Percentiles rank a stretch among this genome's conserved stretches.
These are phyloP conservation scores for Dalbergia cochinchinensis DNA, from an alignment of 306 rosid genomes.

Conservation along the genomic window DNA sequence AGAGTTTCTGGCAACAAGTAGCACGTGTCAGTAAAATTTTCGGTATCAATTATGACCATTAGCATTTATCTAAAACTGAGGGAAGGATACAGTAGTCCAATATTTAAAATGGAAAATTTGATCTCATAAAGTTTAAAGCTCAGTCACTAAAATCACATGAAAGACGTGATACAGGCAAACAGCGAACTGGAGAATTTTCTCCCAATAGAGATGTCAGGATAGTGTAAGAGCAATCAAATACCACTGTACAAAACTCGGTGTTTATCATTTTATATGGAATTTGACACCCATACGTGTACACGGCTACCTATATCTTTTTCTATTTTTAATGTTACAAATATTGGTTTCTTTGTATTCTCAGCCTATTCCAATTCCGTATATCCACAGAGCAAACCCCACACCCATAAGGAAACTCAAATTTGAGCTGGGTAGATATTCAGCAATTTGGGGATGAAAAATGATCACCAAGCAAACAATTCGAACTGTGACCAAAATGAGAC, in stretches of 20 bases:
- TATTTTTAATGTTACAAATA: conserved; percentile 23
- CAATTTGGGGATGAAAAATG: conserved; percentile 32
- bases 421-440: conserved; percentile 29
- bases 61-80: background rate
- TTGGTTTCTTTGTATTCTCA: conserved; percentile 29
- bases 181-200: background rate
- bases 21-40: no score
- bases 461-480: conserved; percentile 27
- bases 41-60: background rate
- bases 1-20: no score
- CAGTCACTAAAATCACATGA: background rate
- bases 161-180: conserved; percentile 31
- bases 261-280: conserved; percentile 26
- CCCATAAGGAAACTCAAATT: conserved; percentile 29
- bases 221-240: background rate
- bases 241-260: conserved; percentile 24
- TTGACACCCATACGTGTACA: conserved; percentile 35
- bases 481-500: conserved; percentile 24
- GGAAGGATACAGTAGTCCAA: background rate
- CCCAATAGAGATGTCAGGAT: background rate
- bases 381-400: conserved; percentile 32
- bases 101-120: background rate
- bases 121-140: conserved; percentile 1
- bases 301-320: background rate
- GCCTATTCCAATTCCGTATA: conserved; percentile 37